Evolutionary conservation across 306 rosid genomes (phyloP), one percentile per base, ranked within the genome.

Genomic region (Cucurbita moschata): DNA sequence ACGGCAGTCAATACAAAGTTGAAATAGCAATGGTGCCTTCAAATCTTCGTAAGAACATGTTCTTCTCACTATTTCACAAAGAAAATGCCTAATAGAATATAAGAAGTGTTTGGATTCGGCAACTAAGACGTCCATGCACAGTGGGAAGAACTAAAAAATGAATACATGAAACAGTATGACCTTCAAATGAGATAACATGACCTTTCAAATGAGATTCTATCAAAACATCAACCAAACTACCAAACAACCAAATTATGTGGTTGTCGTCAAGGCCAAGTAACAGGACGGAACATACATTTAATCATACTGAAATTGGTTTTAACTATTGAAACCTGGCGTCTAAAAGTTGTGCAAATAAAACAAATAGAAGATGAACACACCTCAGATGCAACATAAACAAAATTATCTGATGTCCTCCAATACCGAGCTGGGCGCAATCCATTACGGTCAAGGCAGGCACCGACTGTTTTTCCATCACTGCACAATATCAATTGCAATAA

Each of bases 371-470:
- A 59, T 63, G 74, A 80, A 78, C 92, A 52, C 75, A 94, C 98
- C 97, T 94, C 99, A 74, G 99, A 94, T 78, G 97, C 97, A 81
- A 94, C 97, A 76, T 94, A 94, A 56, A 94, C 99, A 89, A 89
- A 86, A 77, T 94, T 94, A 78, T 94, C 99, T 57, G 96, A 83
- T 72, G 99, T 94, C 81, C 99, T 90, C 99, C 99, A 94, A 83
- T 89, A 94, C 85, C 99, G 87, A 77, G 99, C 99, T 18, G 99
- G 99, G 52, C 99, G 89, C 69, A 94, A 90, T 81, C 99, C 99
- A 87, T 94, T 94, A 26, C 99, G 94, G 68, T 94, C 99, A 80
- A 94, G 99, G 75, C 92, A 87, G 38, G 99, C 99, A 75, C 99
- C 99, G 50, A 94, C 96, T 43, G 99, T 94, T 82, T 94, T 94